Base-by-base conservation (phyloP, 1,284 basidiomycete species). In the Tilletia walkeri region DNA sequence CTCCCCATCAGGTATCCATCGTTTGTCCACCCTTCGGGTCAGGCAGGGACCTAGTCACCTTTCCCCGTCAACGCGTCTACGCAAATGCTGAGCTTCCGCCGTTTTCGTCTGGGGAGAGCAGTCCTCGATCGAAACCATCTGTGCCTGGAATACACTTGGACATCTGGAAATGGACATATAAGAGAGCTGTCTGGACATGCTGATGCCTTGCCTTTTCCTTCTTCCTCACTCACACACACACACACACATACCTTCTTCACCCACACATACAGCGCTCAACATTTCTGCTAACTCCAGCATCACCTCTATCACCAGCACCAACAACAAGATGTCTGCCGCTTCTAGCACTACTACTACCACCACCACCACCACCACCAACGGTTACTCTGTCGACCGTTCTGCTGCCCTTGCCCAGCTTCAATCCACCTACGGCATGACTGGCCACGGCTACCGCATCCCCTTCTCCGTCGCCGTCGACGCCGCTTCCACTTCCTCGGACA, bases 371-470 rank as follows among this genome's bases (percentile, higher is more conserved):
- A 18, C 59, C 59, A 63, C 18, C 59, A 63, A 63, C 59, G 30
- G 34, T 12, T 39, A 36, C 59, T 12, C 34, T 38, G 59, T 39
- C 59, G 59, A 63, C 59, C 59, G 59, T 16, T 63, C 59, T 16
- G 34, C 30, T 12, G 59, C 59, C 34, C 59, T 63, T 38, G 59
- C 59, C n/a, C 14, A 41, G 12, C 59, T 63, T 34, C 59, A 63
- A 16, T 38, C 59, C 34, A 38, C 18, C 34, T 63, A 63, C 59
- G 59, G 59, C 36, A 63, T 63, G 59, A 3, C 59, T 18, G 59
- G 59, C 36, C 30, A 34, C 30, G 36, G 38, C 36, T 41, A 38
- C 34, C 38, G 36, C 38, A 14, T 63, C 16, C 59, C 59, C 59
- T n/a, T 14, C 59, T 63, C 34, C 59, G 12, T n/a, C 16, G 36